Conservation (phyloP, 257 asterid species). For the Gardenia jasminoides region DNA sequence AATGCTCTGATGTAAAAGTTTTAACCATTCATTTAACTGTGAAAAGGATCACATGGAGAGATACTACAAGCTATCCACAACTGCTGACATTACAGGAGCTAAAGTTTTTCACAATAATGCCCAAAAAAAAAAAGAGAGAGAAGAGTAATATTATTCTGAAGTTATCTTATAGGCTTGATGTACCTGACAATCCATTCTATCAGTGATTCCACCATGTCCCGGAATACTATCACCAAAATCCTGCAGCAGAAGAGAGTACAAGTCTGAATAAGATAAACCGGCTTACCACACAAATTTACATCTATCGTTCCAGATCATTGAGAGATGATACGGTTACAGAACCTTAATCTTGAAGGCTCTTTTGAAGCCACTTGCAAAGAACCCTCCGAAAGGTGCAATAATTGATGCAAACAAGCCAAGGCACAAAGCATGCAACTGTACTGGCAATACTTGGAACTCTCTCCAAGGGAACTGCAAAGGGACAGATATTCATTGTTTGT, state of each 20-base stretch:
- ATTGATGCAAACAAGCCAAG: conserved; percentile 91
- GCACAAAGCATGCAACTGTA: conserved; percentile 78
- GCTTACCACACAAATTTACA: not conserved
- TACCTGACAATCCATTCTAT: conserved; percentile 99
- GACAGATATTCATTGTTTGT: no score
- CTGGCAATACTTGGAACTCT: conserved; percentile 62
- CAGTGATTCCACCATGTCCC: conserved; percentile 99
- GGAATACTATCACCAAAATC: conserved; percentile 99
- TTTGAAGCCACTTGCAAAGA: conserved; percentile 97
- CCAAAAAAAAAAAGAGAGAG: no score
- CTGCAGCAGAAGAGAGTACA: conserved; percentile 33
- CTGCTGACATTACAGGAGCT: not conserved
- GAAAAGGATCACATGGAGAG: not conserved
- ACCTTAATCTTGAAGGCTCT: conserved; percentile 99
- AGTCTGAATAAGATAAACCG: conserved; percentile 8
- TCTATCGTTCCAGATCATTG: not conserved
- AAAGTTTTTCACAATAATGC: not conserved
- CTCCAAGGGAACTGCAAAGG: conserved; percentile 63
- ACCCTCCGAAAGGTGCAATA: conserved; percentile 98
- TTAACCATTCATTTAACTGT: not conserved
- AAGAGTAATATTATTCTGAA: not conserved
- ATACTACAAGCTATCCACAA: not conserved
- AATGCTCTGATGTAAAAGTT: not conserved
- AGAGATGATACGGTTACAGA: conserved; percentile 12
- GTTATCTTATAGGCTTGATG: conserved; percentile 3